These are phyloP conservation scores for Nakaseomyces bracarensis DNA, from an alignment of 1,139 yeast species.

Conservation along the genomic window DNA sequence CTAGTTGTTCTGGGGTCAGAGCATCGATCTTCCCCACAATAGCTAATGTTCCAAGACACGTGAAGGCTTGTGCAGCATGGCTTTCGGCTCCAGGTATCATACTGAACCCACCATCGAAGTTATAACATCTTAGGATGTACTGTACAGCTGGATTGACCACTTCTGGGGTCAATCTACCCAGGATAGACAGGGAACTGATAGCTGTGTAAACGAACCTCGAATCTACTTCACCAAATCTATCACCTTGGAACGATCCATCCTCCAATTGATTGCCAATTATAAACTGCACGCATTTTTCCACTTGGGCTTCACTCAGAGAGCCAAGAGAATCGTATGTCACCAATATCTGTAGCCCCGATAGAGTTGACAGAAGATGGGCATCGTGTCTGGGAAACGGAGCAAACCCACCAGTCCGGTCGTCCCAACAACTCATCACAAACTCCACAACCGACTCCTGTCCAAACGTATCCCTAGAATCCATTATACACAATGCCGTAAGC, in stretches of 20 bases:
- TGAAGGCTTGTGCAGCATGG: slow-evolving; percentile 88
- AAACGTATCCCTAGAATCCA: slow-evolving; percentile 52
- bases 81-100: slow-evolving; percentile 90
- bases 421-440: slow-evolving; percentile 66
- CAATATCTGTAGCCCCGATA: slow-evolving; percentile 78
- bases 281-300: slow-evolving; percentile 37
- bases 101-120: slow-evolving; percentile 96
- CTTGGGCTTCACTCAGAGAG: slow-evolving; percentile 28
- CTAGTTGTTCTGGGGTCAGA: slow-evolving; percentile 30
- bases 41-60: slow-evolving; percentile 74
- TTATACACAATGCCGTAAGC: slow-evolving; percentile 58
- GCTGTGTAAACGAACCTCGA: slow-evolving; percentile 85
- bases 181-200: slow-evolving; percentile 58
- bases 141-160: slow-evolving; percentile 57
- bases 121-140: slow-evolving; percentile 63
- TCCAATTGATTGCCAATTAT: slow-evolving; percentile 52
- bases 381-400: slow-evolving; percentile 88
- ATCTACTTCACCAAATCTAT: slow-evolving; percentile 83
- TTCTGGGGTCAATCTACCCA: slow-evolving; percentile 54
- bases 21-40: slow-evolving; percentile 52
- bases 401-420: slow-evolving; percentile 62
- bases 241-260: slow-evolving; percentile 86
- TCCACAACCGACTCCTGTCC: slow-evolving; percentile 51
- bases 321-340: slow-evolving; percentile 57
- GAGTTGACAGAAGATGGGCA: slow-evolving; percentile 77